Percentiles rank a stretch among this genome's conserved stretches.
Evolutionary conservation across 208 protist genomes (phyloP).

Genomic region (Leishmania turanica): DNA sequence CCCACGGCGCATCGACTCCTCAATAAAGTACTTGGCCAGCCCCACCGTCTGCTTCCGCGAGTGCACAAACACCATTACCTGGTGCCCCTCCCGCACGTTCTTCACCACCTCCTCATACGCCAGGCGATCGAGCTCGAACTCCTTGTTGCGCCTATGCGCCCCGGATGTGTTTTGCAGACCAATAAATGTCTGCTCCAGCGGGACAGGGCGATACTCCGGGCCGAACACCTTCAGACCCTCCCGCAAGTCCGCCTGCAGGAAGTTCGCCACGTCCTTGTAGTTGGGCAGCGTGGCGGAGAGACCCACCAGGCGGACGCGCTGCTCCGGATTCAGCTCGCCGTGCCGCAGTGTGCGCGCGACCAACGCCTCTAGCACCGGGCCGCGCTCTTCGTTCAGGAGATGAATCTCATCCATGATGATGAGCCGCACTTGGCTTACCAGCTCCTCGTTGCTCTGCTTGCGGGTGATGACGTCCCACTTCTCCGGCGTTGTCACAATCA

Average conservation of each 20-base stretch:
- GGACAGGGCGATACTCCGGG: conserved; percentile 96
- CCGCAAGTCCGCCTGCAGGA: conserved; percentile 93
- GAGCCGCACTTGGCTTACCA: conserved; percentile 91
- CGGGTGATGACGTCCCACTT: conserved; percentile 99
- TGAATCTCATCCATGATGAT: conserved; percentile 99
- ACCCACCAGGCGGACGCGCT: conserved; percentile 95
- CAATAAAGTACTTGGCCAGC: conserved; percentile 90
- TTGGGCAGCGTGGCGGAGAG: conserved; percentile 99
- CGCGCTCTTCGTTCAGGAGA: conserved; percentile 98
- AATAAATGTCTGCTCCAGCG: conserved; percentile 96
- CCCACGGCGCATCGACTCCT: conserved; percentile 73
- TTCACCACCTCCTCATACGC: conserved; percentile 78
- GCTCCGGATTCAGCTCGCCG: conserved; percentile 91
- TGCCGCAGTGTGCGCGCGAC: conserved; percentile 97
- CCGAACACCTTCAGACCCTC: conserved; percentile 97
- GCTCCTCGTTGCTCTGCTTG: conserved; percentile 96
- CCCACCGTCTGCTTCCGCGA: conserved; percentile 96
- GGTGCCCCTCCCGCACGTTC: conserved; percentile 94
- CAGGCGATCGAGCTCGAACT: conserved; percentile 65
- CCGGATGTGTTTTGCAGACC: conserved; percentile 69
- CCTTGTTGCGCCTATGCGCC: conserved; percentile 48
- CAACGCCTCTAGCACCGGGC: conserved; percentile 98
- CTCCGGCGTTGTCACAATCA: conserved; percentile 99
- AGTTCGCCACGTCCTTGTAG: conserved; percentile 98
- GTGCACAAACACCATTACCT: conserved; percentile 99